phyloP scores from a whole-genome alignment of 192 early-diverging fungal genomes.

The Backusella circina region DNA sequence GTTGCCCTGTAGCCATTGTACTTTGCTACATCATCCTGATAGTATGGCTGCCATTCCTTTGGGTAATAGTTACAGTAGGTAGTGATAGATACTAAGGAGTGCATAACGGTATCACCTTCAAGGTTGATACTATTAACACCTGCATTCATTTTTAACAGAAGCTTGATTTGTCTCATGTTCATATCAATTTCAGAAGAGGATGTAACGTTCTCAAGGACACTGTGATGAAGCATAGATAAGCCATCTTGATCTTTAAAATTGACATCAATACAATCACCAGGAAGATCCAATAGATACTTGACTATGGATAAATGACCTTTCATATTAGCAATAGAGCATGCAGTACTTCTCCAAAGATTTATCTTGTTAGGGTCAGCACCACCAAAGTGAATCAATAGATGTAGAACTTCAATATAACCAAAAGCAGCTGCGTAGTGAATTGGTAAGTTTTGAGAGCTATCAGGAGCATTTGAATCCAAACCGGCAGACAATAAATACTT shows the following conservation, averaged over 20 bases:
- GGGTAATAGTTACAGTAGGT: background rate
- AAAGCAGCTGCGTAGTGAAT: conserved; percentile 50
- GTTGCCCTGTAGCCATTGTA: background rate
- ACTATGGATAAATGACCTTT: conserved; percentile 52
- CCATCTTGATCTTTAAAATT: conserved; percentile 49
- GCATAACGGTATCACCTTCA: conserved; percentile 27
- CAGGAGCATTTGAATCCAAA: conserved; percentile 37
- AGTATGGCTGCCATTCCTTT: background rate
- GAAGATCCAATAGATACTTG: conserved; percentile 29
- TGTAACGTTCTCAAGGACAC: conserved; percentile 2
- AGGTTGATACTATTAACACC: conserved; percentile 34
- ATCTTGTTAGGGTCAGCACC: conserved; percentile 30
- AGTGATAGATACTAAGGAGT: background rate
- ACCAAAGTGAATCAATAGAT: conserved; percentile 41
- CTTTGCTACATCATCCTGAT: background rate
- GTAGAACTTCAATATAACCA: conserved; percentile 36
- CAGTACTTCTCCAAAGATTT: conserved; percentile 50
- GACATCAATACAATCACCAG: conserved; percentile 30
- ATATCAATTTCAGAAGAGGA: conserved; percentile 26
- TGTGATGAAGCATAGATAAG: conserved; percentile 42
- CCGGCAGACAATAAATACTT: conserved; percentile 41
- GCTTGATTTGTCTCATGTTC: conserved; percentile 14
- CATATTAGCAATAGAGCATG: conserved; percentile 47
- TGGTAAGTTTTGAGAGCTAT: conserved; percentile 44
- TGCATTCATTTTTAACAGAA: conserved; percentile 32